These are phyloP conservation scores for Ustilago xerochloae DNA, from an alignment of 1,284 basidiomycete genomes.

Conservation along the genomic window DNA sequence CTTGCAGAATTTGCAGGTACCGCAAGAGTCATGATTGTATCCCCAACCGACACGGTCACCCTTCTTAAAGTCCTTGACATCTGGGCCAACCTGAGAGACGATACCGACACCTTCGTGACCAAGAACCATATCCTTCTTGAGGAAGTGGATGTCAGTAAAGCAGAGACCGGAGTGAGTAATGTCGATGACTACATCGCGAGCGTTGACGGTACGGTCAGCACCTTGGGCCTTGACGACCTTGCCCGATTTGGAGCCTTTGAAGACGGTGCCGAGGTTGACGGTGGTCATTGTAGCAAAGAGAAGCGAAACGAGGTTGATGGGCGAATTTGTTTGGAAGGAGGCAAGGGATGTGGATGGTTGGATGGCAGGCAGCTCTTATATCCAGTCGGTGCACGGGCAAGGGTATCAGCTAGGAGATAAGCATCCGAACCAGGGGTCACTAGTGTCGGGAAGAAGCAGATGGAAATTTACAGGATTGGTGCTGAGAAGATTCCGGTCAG, in stretches of 20 bases:
- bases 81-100: slow-evolving; percentile 58
- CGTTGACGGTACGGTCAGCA: slow-evolving; percentile 22
- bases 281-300: slow-evolving; percentile 14
- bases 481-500: not conserved
- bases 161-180: slow-evolving; percentile 65
- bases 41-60: slow-evolving; percentile 65
- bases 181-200: slow-evolving; percentile 60
- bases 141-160: slow-evolving; percentile 61
- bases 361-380: not conserved
- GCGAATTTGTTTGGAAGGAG: not conserved
- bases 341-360: not conserved
- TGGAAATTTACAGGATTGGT: not conserved
- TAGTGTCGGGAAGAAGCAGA: too few species aligned
- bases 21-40: slow-evolving; percentile 62
- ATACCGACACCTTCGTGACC: slow-evolving; percentile 66
- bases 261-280: slow-evolving; percentile 58
- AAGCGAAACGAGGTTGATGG: not conserved
- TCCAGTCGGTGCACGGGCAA: not conserved
- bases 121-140: slow-evolving; percentile 56
- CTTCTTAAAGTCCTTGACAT: slow-evolving; percentile 52
- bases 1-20: slow-evolving; percentile 59
- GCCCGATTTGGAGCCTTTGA: slow-evolving; percentile 60
- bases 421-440: not conserved
- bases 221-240: slow-evolving; percentile 58
- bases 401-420: not conserved